These are phyloP conservation scores for Entophlyctis helioformis DNA, from an alignment of 192 early-diverging fungal species.

Conservation along the genomic window DNA sequence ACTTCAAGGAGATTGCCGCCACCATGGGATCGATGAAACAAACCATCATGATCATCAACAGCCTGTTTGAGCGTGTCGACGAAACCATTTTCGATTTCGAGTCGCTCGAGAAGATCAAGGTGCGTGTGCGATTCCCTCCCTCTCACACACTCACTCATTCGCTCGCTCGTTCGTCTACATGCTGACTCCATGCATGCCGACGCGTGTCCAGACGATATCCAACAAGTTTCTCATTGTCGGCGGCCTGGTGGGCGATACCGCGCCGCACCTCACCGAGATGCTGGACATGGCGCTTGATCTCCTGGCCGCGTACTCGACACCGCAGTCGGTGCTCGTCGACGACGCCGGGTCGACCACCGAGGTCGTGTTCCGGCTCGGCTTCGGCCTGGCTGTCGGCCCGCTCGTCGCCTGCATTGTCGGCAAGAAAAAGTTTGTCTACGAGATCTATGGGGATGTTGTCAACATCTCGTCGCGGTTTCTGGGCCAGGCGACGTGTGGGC, in stretches of 20 bases:
- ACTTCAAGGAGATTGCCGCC: constrained; percentile 27
- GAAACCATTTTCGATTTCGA: constrained; percentile 13
- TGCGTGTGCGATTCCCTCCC: background rate
- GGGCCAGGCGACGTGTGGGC: constrained; percentile 11
- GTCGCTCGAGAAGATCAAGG: constrained; percentile 28
- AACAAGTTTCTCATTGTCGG: constrained; percentile 35
- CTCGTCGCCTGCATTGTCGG: constrained; percentile 41
- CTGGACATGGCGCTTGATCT: constrained; percentile 24
- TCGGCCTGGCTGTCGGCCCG: constrained; percentile 25
- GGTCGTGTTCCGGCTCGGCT: constrained; percentile 25
- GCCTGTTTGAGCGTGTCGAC: constrained; percentile 33
- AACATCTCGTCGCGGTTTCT: constrained; percentile 32
- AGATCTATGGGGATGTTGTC: constrained; percentile 40
- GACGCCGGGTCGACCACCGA: constrained; percentile 9
- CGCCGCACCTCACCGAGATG: too few species aligned
- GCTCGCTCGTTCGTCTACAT: too few species aligned
- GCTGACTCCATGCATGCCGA: too few species aligned
- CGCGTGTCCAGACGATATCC: constrained; percentile 31
- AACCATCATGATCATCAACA: constrained; percentile 24
- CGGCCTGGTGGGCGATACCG: constrained; percentile 18
- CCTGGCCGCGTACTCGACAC: constrained; percentile 8
- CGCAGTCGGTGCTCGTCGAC: constrained; percentile 10
- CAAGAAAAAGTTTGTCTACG: constrained; percentile 32
- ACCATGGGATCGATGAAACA: constrained; percentile 22
- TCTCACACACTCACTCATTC: too few species aligned